Evolutionary conservation across 129 eudicot genomes (phyloP).

Genomic region (Sambucus nigra): DNA sequence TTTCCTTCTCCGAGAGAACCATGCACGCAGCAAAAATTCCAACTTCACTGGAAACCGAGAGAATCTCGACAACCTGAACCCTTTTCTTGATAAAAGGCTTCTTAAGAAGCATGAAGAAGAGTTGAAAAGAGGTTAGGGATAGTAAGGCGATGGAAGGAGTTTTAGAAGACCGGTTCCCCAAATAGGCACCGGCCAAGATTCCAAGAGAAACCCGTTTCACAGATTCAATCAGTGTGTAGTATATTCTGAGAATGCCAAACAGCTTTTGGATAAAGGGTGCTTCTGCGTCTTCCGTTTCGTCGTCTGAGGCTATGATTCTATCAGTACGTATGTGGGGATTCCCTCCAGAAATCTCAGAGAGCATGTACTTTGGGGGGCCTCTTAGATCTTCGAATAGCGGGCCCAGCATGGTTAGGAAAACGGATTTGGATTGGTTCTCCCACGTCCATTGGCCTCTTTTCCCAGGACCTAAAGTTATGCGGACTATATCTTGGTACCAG

Average conservation of each 20-base stretch:
- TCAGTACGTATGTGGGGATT: constrained; percentile 21
- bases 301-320: constrained; percentile 83
- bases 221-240: constrained; percentile 71
- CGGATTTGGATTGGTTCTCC: constrained; percentile 42
- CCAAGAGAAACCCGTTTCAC: constrained; percentile 64
- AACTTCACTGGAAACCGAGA: constrained; percentile 59
- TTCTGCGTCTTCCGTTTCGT: constrained; percentile 96
- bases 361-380: constrained; percentile 99
- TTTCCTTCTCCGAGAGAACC: constrained; percentile 33
- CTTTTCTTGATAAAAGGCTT: constrained; percentile 88
- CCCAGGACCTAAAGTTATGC: constrained; percentile 92
- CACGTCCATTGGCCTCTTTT: constrained; percentile 98
- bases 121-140: constrained; percentile 68
- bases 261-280: constrained; percentile 82
- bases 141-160: constrained; percentile 50
- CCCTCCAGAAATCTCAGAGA: constrained; percentile 58
- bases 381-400: constrained; percentile 86
- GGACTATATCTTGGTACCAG: constrained; percentile 76
- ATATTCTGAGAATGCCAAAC: constrained; percentile 80
- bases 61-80: constrained; percentile 80
- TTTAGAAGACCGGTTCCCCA: constrained; percentile 35
- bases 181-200: constrained; percentile 54
- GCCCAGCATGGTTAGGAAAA: constrained; percentile 43
- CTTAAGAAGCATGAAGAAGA: constrained; percentile 84
- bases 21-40: constrained; percentile 52